Evolutionary conservation across 2,329 filamentous ascomycete species (phyloP), one percentile per base, ranked within the genome.

Genomic region (Pestalotiopsis fici): DNA sequence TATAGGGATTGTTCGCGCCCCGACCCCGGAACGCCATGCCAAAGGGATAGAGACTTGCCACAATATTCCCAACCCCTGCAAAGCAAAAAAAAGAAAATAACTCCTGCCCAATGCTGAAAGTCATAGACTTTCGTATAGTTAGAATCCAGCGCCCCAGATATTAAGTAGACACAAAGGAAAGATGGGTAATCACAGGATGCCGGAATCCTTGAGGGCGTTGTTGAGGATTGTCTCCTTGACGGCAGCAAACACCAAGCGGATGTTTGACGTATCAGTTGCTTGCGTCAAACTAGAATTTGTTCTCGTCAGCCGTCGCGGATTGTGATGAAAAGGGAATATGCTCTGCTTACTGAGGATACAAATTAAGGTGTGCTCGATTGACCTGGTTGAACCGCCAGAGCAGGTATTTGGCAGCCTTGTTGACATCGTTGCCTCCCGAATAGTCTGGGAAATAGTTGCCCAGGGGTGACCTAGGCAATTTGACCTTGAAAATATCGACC

Each of bases 331-430:
- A 61, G 15, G 15, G 6, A 61, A 57, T 63, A 71, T 61, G 70
- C 35, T 5, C 39, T 35, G 88, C 94, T 82, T 88, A 97, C 96
- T 99, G 96, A 78, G 96, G 96, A 80, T 98, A 99, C 65, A 99
- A 86, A 77, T 98, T 98, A 57, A 99, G 85, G 80, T 98, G 95
- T 62, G 95, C 95, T 68, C 96, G 87, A 78, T 99, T 99, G 71
- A 99, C 96, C 82, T 99, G 96, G 75, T 98, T 99, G 80, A 99
- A 99, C 75, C 96, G 90, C 96, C 96, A 99, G 9, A 99, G 86
- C 35, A 99, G 86, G 77, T 99, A 99, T 80, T 99, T 99, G 66
- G 96, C 96, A 4, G 96, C 96, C 78, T 97, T 94, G 80, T 98
- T 98, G 76, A 98, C 95, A 80, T 99, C 96, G 79, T 97, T 97